Base-by-base conservation (phyloP, 2,329 filamentous ascomycete genomes). In the Exophiala viscosa region DNA sequence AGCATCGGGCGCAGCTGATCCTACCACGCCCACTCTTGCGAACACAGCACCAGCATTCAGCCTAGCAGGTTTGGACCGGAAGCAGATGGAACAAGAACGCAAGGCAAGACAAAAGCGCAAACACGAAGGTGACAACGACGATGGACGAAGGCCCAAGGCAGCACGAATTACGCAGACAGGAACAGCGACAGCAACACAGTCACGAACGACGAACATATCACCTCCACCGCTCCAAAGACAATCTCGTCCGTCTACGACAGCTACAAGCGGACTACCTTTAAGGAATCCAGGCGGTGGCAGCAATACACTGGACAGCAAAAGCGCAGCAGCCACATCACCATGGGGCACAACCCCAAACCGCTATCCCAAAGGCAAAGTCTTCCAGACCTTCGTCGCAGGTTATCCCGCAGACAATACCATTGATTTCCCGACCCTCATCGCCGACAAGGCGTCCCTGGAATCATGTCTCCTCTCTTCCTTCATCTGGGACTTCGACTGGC, bases 401-500 rank as follows among this genome's bases (percentile, higher is more conserved):
- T 82, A 80, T 58, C 73, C 78, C 1, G 77, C 87, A 33, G 74
- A 68, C 13, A 38, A 45, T 31, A 61, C 59, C 28, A 60, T 61
- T 44, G 48, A 53, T 5, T 61, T 62, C 18, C 34, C 35, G 3
- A 89, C 95, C 57, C 89, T 97, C 65, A 84, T 97, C 36, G 89
- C 95, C 63, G 90, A 96, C 67, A 81, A 96, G 0, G 70, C 96
- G 1, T 78, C 84, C 10, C 75, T 97, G 7, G 75, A 87, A 45
- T 80, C 90, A 35, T 91, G 89, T 1, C 80, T 97, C 0, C 72
- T 97, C 4, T 95, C 90, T 61, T 88, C 92, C 0, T 97, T 87
- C 62, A 83, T 92, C 66, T 93, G 88, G 84, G 86, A 97, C 58
- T 80, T 86, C 11, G 79, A 86, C 23, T 96, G 89, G 88, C 68